Evolutionary conservation across 148 eudicot species (phyloP), one percentile per base, ranked within the genome.

Genomic region (Drosera capensis): DNA sequence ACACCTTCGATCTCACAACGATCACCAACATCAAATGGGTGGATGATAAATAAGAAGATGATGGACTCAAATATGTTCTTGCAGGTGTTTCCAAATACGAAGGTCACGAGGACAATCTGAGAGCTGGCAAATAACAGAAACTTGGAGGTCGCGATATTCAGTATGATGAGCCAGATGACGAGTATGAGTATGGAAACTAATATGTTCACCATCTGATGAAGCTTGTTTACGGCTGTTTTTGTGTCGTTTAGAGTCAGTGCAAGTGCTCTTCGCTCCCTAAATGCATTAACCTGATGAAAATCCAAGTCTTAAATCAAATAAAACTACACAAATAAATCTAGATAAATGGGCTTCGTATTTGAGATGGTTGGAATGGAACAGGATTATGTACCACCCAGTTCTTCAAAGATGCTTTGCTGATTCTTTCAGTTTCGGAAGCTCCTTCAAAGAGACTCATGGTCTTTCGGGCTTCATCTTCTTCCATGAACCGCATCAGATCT

Each of bases 1-100:
- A 74, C 64, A 54, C 73, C 82, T 8, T 77, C 92, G 13, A 85
- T 62, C 54, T 85, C 95, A 36, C 86, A 77, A 14, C 95, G 73
- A 40, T 85, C 95, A 2, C 92, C 95, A 2, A 85, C 95, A 36
- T 85, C 95, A 17, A 62, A 85, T 0, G 95, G 95, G 40, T 80
- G 95, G 14, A 85, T 55, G 16, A 80, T 82, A 23, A 85, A 85
- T 22, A 85, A 56, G 52, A 85, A 85, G 55, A 85, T 66, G 55
- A 85, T 66, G 48, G 82, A 71, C 39, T 85, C 95, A 25, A 85
- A 85, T 8, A 72, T 52, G 6, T 78, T 80, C 73, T 78, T 85
- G 68, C 79, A 77, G 0, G 86, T 74, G 50, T 85, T 85, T 8
- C 90, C 95, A 23, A 80, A 80, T 25, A 85, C 57, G 40, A 85